phyloP scores from a whole-genome alignment of 2,329 filamentous ascomycete genomes.

The Phyllosticta citriasiana region DNA sequence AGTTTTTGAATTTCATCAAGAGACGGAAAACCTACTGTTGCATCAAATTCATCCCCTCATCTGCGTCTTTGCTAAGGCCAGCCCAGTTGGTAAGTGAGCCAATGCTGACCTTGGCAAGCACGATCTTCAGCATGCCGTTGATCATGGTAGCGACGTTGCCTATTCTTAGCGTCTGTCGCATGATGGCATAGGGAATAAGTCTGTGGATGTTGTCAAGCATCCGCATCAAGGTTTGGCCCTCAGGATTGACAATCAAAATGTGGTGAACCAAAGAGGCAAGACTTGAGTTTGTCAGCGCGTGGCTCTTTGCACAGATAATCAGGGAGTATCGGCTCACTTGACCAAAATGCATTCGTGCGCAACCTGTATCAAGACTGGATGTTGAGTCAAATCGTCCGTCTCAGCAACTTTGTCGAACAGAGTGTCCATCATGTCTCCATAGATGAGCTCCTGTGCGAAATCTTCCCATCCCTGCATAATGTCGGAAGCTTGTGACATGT shows the following conservation, averaged over 20 bases:
- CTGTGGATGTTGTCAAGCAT: conserved; percentile 61
- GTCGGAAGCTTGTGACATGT: conserved; percentile 49
- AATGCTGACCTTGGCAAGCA: conserved; percentile 69
- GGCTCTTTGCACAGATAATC: neutral
- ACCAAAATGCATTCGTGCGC: conserved; percentile 59
- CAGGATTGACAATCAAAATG: conserved; percentile 60
- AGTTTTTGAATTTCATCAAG: too few species aligned
- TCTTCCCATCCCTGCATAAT: conserved; percentile 57
- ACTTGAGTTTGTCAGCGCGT: conserved; percentile 30
- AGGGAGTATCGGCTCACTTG: conserved; percentile 44
- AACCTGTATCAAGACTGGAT: conserved; percentile 52
- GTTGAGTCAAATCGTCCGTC: conserved; percentile 53
- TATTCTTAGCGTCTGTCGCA: conserved; percentile 63
- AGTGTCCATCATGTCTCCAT: conserved; percentile 57
- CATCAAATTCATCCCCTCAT: conserved; percentile 72
- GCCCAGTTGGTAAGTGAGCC: conserved; percentile 70
- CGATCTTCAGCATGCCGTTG: conserved; percentile 59
- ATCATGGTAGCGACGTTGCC: conserved; percentile 79
- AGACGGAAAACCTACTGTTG: conserved; percentile 40
- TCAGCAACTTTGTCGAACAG: conserved; percentile 52
- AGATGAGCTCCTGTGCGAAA: conserved; percentile 54
- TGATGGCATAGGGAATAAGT: conserved; percentile 59
- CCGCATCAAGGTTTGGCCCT: conserved; percentile 64
- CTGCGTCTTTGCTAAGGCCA: conserved; percentile 57
- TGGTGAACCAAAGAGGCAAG: conserved; percentile 66